Conservation (phyloP, 495 filamentous ascomycete species). For the Lasiosphaeria ovina region DNA sequence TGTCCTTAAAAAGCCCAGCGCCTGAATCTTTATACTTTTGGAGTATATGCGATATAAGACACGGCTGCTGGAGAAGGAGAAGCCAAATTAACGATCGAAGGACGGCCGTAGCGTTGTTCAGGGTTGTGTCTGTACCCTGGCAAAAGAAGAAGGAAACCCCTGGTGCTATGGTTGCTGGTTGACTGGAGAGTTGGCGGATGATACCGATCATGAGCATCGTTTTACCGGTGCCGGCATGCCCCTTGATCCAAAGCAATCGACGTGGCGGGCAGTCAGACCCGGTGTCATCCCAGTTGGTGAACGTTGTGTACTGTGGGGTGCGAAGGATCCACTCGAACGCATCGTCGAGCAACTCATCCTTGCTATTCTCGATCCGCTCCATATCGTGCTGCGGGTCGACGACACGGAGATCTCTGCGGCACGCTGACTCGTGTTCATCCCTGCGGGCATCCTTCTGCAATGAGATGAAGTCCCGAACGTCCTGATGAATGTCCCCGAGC, state of each 20-base stretch:
- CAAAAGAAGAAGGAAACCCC: constrained; percentile 38
- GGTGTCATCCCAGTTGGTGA: constrained; percentile 27
- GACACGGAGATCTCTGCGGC: constrained; percentile 26
- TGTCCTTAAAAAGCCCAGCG: constrained; percentile 33
- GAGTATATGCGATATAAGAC: constrained; percentile 33
- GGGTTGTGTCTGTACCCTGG: constrained; percentile 31
- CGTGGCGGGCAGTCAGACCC: constrained; percentile 32
- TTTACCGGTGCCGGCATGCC: constrained; percentile 47
- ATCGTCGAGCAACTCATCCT: constrained; percentile 41
- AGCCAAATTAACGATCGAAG: constrained; percentile 35
- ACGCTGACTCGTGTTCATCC: constrained; percentile 13
- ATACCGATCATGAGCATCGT: constrained; percentile 50
- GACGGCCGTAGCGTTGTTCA: constrained; percentile 33
- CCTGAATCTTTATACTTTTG: constrained; percentile 26
- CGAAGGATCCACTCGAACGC: constrained; percentile 45
- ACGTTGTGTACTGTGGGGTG: constrained; percentile 35
- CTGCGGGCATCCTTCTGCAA: constrained; percentile 9
- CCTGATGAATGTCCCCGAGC: constrained; percentile 13
- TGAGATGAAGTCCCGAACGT: constrained; percentile 24
- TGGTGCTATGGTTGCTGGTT: constrained; percentile 11
- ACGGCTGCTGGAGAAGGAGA: constrained; percentile 33
- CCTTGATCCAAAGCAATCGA: constrained; percentile 42
- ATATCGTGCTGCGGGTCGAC: constrained; percentile 38
- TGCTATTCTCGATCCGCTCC: constrained; percentile 38
- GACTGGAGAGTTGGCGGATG: constrained; percentile 32